Conservation (phyloP, 2,329 filamentous ascomycete species). For the Tolypocladium tropicale region DNA sequence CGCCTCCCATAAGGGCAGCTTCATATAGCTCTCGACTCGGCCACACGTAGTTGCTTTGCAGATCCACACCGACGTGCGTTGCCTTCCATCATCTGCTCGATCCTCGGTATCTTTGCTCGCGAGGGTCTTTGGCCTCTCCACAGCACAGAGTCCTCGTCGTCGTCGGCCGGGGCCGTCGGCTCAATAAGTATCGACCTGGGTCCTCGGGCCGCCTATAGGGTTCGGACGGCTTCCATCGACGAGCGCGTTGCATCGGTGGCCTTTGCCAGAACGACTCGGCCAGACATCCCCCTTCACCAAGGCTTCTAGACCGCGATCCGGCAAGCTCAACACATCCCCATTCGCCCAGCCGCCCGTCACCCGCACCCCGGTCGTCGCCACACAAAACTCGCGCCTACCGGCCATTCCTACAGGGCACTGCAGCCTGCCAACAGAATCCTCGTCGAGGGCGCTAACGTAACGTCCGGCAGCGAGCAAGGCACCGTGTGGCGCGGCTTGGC, state of each 20-base stretch:
- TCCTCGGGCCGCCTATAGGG: constrained; percentile 4
- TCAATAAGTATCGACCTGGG: constrained; percentile 7
- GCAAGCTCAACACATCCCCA: neutral
- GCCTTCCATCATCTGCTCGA: neutral
- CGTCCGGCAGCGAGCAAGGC: neutral
- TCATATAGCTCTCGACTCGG: neutral
- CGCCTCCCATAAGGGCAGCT: neutral
- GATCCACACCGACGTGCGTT: neutral
- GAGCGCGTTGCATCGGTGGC: neutral
- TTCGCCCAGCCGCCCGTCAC: neutral
- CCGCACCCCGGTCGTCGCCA: constrained; percentile 6
- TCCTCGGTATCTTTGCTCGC: neutral
- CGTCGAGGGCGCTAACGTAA: neutral
- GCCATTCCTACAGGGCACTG: constrained; percentile 1
- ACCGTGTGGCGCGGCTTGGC: neutral
- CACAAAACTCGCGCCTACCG: constrained; percentile 2
- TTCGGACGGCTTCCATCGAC: neutral
- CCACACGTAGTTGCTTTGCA: neutral
- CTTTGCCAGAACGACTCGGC: neutral
- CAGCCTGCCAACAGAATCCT: constrained; percentile 1
- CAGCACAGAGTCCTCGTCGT: neutral
- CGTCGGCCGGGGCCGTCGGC: neutral
- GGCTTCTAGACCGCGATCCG: neutral
- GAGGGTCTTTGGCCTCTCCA: neutral
- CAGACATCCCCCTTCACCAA: neutral